Base-by-base conservation (phyloP, 495 filamentous ascomycete genomes). In the Penicillium arizonense region DNA sequence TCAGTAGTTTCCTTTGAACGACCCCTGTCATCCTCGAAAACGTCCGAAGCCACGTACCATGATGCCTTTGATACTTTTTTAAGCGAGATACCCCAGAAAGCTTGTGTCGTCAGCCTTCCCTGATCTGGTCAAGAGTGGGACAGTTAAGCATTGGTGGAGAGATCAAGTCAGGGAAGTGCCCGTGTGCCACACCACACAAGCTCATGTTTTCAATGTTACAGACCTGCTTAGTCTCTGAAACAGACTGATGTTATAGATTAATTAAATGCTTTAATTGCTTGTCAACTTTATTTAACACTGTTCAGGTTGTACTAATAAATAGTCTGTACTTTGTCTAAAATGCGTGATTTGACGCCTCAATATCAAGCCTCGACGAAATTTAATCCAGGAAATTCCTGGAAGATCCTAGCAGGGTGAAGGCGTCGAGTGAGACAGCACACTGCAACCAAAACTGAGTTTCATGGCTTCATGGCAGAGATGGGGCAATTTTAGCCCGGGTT, bases 41-140 rank as follows among this genome's bases (percentile, higher is more conserved):
- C 13, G 26, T 12, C 28, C 5, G 33, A 33, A 12, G 39, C 32
- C 50, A 54, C 63, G 50, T 67, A 67, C 63, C 63, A 67, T 67
- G 8, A 9, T 30, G 28, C 9, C 28, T 30, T 7, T 30, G 28
- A 30, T 30, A 0, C 28, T 30, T 30, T 30, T 30, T 30, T 30
- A 30, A 30, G 28, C 28, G 28, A 30, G 28, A 30, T 30, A 30
- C 28, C 28, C 39, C 16, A 34, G 11, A 43, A 50, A 33, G 47
- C 47, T 50, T 41, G 38, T 24, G 18, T 34, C 5, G 4, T 14
- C 21, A 12, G 18, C 30, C 23, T 18, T 50, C 1, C 48, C 39
- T 43, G 16, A 50, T 50, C 21, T 35, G 18, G 39, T 30, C 13
- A 16, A 35, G 23, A 42, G 38, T 50, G 38, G 21, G 39, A 35